Base-by-base conservation (phyloP, 2,329 filamentous ascomycete species). In the Sphaerulina vaccinii region DNA sequence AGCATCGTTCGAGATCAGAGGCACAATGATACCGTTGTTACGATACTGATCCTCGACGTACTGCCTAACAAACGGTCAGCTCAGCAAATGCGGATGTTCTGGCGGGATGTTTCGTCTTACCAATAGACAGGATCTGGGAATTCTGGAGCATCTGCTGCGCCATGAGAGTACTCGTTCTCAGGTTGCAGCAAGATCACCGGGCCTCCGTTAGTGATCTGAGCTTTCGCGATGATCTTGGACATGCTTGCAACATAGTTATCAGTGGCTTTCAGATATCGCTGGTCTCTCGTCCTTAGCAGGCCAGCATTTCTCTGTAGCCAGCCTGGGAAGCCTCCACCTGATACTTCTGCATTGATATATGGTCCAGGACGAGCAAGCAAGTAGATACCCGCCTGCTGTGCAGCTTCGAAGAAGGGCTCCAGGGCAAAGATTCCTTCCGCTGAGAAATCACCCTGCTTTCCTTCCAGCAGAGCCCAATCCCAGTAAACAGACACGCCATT, bases 141-240 rank as follows among this genome's bases (percentile, higher is more conserved):
- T 2, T 71, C 69, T 0, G 70, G 66, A n/a, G 79, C 71, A 2
- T 72, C 72, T 3, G 70, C 71, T 13, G 72, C 70, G 1, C 75
- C 75, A 15, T 73, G 69, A 1, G 79, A 83, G 64, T 92, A 91
- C 67, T 93, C 89, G 56, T 93, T 95, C 67, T 95, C 89, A 0
- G 87, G 85, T 66, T 95, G 89, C 36, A 87, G 79, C 1, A 92
- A 72, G 54, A 95, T 88, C 6, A 95, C 78, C 0, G 88, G 88
- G 0, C 89, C 89, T 0, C 87, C 88, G 46, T 91, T 88, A 1
- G 87, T 92, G 62, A 95, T 91, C 62, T 93, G 88, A 0, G 81
- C 83, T 49, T 83, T 81, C 3, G 88, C 86, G 58, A 95, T 85
- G 7, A 84, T 82, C 10, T 76, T 75, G 21, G 79, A 80, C 42